These are phyloP conservation scores for Betula pendula DNA, from an alignment of 306 rosid genomes.

Conservation along the genomic window DNA sequence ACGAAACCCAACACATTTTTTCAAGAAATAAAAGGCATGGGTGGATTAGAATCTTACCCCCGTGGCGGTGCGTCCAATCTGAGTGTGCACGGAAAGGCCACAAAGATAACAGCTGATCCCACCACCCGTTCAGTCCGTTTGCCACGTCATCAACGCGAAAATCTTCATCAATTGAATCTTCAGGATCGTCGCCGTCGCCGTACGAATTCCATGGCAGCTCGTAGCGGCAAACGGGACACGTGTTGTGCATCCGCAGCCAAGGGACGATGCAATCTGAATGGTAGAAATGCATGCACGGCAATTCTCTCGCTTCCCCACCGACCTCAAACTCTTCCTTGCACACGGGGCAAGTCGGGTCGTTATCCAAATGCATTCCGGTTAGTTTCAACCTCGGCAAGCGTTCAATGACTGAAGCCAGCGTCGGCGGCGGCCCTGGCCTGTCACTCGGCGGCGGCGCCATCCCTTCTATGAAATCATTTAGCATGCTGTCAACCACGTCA, in stretches of 20 bases:
- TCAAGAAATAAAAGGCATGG: neutral
- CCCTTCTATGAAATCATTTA: conserved; percentile 26
- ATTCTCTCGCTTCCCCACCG: conserved; percentile 51
- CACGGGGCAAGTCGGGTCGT: conserved; percentile 62
- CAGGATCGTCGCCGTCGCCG: neutral
- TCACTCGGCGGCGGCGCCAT: conserved; percentile 1
- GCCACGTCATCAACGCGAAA: conserved; percentile 33
- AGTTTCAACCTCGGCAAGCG: conserved; percentile 43
- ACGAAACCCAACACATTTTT: no score
- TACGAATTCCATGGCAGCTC: conserved; percentile 26
- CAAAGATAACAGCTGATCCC: conserved; percentile 42
- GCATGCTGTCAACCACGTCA: conserved; percentile 4
- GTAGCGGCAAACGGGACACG: conserved; percentile 74
- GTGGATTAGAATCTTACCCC: conserved; percentile 31
- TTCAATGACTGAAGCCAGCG: conserved; percentile 29
- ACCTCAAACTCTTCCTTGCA: conserved; percentile 71
- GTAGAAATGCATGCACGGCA: conserved; percentile 80
- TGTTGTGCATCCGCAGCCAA: conserved; percentile 65
- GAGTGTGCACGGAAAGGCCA: conserved; percentile 45
- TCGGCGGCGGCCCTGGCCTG: conserved; percentile 40
- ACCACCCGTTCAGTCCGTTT: conserved; percentile 35
- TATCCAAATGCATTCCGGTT: conserved; percentile 33
- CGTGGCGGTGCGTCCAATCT: conserved; percentile 40
- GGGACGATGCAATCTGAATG: conserved; percentile 69
- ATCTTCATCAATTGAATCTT: neutral